These are phyloP conservation scores for Acer yangbiense DNA, from an alignment of 345 rosid genomes.

Conservation along the genomic window DNA sequence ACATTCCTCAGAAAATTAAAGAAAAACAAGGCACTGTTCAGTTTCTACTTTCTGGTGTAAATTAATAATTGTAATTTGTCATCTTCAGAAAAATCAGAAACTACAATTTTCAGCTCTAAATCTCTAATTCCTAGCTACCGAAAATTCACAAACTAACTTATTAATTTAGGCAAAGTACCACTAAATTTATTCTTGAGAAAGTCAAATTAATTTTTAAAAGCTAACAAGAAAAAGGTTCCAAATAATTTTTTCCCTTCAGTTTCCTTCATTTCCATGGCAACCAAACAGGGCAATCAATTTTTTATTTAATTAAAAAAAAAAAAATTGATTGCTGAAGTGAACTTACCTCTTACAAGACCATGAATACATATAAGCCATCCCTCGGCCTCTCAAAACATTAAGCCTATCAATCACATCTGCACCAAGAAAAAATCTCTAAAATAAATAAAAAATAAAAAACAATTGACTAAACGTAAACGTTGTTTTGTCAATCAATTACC, in stretches of 20 bases:
- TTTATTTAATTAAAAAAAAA: neutral
- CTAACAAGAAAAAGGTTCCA: no score
- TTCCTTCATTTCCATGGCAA: constrained; percentile 17
- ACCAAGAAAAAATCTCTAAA: neutral
- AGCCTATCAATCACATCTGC: constrained; percentile 87
- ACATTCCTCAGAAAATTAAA: neutral
- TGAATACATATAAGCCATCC: constrained; percentile 88
- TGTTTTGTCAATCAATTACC: constrained; percentile 38
- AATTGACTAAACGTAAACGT: neutral
- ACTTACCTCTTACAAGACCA: constrained; percentile 90
- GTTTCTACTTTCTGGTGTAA: neutral
- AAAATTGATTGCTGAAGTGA: neutral
- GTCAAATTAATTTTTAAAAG: no score
- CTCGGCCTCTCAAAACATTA: constrained; percentile 90
- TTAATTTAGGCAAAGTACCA: neutral
- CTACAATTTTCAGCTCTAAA: neutral
- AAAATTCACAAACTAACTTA: neutral
- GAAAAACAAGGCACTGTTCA: neutral
- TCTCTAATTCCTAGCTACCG: no score
- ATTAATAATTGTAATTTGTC: no score
- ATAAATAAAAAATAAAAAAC: neutral
- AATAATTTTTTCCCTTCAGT: neutral
- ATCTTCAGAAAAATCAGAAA: no score
- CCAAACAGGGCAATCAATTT: constrained; percentile 4
- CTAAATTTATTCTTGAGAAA: no score